Evolutionary conservation across 2,329 filamentous ascomycete genomes (phyloP).

Genomic region (Ascochyta viciae-villosae): DNA sequence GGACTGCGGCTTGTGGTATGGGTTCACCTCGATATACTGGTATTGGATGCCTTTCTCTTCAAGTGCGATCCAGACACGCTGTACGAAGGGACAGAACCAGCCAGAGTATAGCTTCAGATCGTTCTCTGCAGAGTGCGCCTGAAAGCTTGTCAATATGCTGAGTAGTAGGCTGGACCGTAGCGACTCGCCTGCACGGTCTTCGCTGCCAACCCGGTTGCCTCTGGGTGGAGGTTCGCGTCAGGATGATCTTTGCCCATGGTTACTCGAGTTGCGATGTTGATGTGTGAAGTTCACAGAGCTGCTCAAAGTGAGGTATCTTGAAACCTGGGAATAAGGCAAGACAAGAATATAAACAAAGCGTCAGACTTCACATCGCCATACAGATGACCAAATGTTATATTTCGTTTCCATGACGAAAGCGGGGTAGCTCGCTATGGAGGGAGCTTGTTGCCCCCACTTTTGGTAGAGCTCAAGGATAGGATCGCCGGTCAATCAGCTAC

Average conservation of each 20-base stretch:
- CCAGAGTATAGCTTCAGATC: slow-evolving; percentile 72
- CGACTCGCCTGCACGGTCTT: slow-evolving; percentile 37
- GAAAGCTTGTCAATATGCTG: not conserved
- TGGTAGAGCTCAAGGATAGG: not conserved
- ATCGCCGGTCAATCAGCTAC: not conserved
- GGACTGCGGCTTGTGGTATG: slow-evolving; percentile 73
- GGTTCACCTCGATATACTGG: slow-evolving; percentile 74
- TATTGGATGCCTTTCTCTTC: slow-evolving; percentile 76
- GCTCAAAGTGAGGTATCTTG: slow-evolving; percentile 20
- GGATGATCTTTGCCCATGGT: slow-evolving; percentile 45
- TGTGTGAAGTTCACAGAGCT: not conserved
- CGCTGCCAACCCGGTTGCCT: slow-evolving; percentile 43
- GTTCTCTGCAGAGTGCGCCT: slow-evolving; percentile 52
- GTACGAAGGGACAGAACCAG: slow-evolving; percentile 76
- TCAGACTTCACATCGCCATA: slow-evolving; percentile 3
- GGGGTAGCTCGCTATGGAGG: slow-evolving; percentile 15
- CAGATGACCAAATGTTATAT: slow-evolving; percentile 13
- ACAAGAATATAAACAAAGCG: not conserved
- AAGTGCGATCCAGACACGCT: slow-evolving; percentile 75
- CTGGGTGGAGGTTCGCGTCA: slow-evolving; percentile 45
- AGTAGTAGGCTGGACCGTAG: too few species aligned
- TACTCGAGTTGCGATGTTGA: not conserved
- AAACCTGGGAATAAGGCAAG: not conserved
- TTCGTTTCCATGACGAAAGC: slow-evolving; percentile 25
- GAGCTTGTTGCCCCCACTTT: slow-evolving; percentile 13